Evolutionary conservation across 305 asterid species (phyloP).

Genomic region (Solanum chacoense): DNA sequence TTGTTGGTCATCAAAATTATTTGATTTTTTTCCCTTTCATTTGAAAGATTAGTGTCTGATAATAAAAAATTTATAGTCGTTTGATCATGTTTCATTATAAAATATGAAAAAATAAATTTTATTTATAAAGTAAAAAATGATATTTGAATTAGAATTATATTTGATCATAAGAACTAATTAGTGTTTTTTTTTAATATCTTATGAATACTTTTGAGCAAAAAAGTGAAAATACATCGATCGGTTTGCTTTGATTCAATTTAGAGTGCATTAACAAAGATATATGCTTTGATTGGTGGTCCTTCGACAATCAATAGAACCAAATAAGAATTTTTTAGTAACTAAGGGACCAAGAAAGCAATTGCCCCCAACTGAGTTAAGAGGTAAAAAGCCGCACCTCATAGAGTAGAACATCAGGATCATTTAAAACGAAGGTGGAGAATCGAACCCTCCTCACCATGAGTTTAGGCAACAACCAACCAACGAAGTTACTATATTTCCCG

Average conservation of each 20-base stretch:
- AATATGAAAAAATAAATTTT: background rate
- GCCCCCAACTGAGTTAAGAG: background rate
- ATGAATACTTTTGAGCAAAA: background rate
- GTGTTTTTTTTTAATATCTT: background rate
- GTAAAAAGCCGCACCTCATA: background rate
- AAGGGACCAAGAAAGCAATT: background rate
- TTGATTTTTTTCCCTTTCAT: background rate
- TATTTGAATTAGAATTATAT: background rate
- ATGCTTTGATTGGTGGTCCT: no score
- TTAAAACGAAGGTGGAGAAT: background rate
- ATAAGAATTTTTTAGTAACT: background rate
- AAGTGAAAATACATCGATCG: background rate
- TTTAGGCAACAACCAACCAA: background rate
- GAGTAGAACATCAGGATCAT: background rate
- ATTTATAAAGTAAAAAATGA: background rate
- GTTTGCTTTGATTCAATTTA: background rate
- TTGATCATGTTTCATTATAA: background rate
- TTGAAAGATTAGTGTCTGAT: background rate
- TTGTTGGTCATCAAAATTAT: no score
- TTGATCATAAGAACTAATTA: background rate
- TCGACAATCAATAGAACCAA: background rate
- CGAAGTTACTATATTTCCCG: background rate
- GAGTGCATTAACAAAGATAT: background rate
- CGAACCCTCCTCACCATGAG: background rate
- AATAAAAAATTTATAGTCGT: no score